Evolutionary conservation across 306 rosid species (phyloP).

Genomic region (Fragaria ananassa): DNA sequence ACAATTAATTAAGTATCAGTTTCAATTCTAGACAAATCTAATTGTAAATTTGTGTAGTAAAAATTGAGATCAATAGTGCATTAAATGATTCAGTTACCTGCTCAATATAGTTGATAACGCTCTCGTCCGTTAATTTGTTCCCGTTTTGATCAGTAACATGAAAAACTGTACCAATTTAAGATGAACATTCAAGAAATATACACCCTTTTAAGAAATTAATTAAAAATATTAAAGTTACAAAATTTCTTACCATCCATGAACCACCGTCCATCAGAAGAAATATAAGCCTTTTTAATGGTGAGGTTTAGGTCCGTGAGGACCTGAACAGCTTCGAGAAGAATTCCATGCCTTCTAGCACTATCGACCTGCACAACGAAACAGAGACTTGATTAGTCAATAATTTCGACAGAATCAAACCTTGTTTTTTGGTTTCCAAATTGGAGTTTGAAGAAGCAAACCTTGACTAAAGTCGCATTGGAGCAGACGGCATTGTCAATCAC

Average conservation of each 20-base stretch:
- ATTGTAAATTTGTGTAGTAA: neutral
- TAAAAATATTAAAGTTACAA: neutral
- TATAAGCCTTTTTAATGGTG: slow-evolving; percentile 76
- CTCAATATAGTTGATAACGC: slow-evolving; percentile 66
- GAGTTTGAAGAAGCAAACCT: slow-evolving; percentile 50
- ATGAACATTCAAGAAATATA: slow-evolving; percentile 3
- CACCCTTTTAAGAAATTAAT: neutral
- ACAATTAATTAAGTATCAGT: slow-evolving; percentile 6
- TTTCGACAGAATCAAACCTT: slow-evolving; percentile 4
- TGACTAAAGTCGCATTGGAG: slow-evolving; percentile 72
- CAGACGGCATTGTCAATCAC: slow-evolving; percentile 89
- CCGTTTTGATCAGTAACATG: slow-evolving; percentile 84
- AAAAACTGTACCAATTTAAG: slow-evolving; percentile 54
- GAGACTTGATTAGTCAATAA: neutral
- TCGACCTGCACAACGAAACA: slow-evolving; percentile 54
- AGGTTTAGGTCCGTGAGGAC: slow-evolving; percentile 80
- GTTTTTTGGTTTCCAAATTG: neutral
- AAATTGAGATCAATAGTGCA: neutral
- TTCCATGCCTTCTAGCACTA: slow-evolving; percentile 86
- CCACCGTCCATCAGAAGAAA: slow-evolving; percentile 93
- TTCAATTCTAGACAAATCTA: neutral
- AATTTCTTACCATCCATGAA: slow-evolving; percentile 84
- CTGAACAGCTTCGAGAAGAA: slow-evolving; percentile 85
- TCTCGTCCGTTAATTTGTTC: slow-evolving; percentile 74
- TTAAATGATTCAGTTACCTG: slow-evolving; percentile 46